Evolutionary conservation across 345 rosid genomes (phyloP).

Genomic region (Populus euphratica): DNA sequence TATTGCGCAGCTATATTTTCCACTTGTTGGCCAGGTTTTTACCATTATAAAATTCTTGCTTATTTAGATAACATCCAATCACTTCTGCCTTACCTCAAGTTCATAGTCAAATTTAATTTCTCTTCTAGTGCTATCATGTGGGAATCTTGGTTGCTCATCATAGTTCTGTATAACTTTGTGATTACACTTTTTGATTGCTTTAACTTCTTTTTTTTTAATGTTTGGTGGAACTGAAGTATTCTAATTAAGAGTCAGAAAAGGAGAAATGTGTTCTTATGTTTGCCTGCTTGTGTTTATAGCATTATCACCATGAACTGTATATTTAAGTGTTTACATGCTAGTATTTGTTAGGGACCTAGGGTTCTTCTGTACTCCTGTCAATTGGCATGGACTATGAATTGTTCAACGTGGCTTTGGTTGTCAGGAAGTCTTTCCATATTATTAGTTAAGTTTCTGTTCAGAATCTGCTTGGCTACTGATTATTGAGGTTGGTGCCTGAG

Average conservation of each 20-base stretch:
- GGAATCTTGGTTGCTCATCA: background rate
- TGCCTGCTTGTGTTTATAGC: background rate
- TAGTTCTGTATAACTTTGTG: background rate
- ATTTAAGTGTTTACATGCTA: background rate
- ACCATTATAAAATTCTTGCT: background rate
- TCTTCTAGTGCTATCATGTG: background rate
- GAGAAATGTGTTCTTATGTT: background rate
- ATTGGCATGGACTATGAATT: too few species aligned
- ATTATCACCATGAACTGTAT: background rate
- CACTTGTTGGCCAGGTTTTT: constrained; percentile 86
- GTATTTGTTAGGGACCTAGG: background rate
- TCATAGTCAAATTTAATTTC: background rate
- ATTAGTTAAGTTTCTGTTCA: background rate
- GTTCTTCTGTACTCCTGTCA: background rate
- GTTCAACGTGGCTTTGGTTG: background rate
- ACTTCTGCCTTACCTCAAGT: constrained; percentile 1
- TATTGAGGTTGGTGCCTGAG: background rate
- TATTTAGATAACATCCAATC: background rate
- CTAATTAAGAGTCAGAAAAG: background rate
- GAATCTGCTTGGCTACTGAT: background rate
- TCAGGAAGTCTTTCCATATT: background rate
- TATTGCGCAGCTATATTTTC: constrained; percentile 89
- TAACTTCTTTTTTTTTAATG: background rate
- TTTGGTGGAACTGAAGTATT: background rate
- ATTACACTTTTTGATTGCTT: background rate